Evolutionary conservation across 2,329 filamentous ascomycete species (phyloP), one percentile per base, ranked within the genome.

Genomic region (Pseudocercospora musae): DNA sequence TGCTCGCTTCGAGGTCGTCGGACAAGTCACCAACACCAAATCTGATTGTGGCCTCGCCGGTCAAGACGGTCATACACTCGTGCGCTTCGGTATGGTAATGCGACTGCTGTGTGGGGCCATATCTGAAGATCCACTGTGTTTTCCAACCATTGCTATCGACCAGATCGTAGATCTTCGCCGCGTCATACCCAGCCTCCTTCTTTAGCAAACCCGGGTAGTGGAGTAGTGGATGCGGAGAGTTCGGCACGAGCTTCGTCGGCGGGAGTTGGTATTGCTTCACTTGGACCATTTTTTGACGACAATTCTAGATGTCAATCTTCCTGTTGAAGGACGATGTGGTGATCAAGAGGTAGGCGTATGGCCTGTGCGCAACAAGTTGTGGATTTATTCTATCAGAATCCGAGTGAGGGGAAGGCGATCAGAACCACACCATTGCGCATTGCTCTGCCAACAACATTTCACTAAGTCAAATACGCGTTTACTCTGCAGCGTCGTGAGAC

Each of bases 1-100:
- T 81, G 53, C 74, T 79, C 5, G 73, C 73, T 1, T 80, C 73
- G 0, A 77, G 62, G 33, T 81, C 77, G 0, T 74, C 66, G 1
- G 68, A 70, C 0, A 79, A 78, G 62, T 86, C 84, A 0, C 80
- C 83, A 3, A 81, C 82, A 2, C 84, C 84, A 61, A 85, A 84
- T 2, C 83, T 78, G 57, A 87, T 84, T 0, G 74, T 81, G 0
- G 82, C 84, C 0, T 73, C 75, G 1, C 84, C 84, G 0, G 81
- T 81, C 0, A 86, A 75, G 0, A 86, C 83, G 20, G 77, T 79
- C 82, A 87, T 86, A 70, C 79, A 81, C 73, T 87, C 85, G 67
- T 87, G 85, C 0, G 81, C 79, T 8, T 72, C 69, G 2, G 81
- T 82, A 71, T 87, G 85, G 67, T 85, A 87, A 72, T 87, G 85